Evolutionary conservation across 345 rosid genomes (phyloP).

Genomic region (Eucalyptus dawsonii): DNA sequence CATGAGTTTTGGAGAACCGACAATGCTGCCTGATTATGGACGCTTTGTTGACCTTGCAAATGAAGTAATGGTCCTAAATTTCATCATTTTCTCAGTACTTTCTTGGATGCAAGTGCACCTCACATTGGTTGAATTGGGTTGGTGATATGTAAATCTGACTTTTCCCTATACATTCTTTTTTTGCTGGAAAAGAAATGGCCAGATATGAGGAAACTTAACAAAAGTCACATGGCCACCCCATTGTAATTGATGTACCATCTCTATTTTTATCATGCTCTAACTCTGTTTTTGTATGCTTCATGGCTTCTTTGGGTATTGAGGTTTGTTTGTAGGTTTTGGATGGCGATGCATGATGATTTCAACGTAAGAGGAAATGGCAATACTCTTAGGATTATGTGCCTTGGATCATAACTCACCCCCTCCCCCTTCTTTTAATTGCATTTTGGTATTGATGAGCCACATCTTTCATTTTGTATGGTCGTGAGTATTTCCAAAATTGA

Average conservation of each 20-base stretch:
- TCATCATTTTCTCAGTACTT: not conserved
- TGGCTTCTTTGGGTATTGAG: not conserved
- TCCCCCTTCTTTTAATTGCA: not conserved
- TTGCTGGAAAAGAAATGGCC: not conserved
- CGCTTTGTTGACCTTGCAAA: slow-evolving; percentile 93
- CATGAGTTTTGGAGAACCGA: slow-evolving; percentile 93
- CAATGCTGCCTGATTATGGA: slow-evolving; percentile 88
- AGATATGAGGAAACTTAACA: not conserved
- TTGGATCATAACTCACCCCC: not conserved
- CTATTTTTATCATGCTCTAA: not conserved
- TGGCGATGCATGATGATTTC: not conserved
- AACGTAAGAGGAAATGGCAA: not conserved
- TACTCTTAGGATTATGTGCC: not conserved
- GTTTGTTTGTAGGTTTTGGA: not conserved
- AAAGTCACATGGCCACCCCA: not conserved
- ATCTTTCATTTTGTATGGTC: not conserved
- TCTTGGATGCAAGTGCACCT: not conserved
- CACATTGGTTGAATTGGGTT: not conserved
- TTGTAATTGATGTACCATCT: not conserved
- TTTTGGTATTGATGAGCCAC: not conserved
- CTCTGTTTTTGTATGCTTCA: not conserved
- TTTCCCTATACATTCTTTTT: not conserved
- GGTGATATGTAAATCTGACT: not conserved
- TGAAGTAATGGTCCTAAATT: slow-evolving; percentile 44
- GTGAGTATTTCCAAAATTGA: not conserved